These are phyloP conservation scores for Tremella mesenterica DNA, from an alignment of 768 basidiomycete species.

Conservation along the genomic window DNA sequence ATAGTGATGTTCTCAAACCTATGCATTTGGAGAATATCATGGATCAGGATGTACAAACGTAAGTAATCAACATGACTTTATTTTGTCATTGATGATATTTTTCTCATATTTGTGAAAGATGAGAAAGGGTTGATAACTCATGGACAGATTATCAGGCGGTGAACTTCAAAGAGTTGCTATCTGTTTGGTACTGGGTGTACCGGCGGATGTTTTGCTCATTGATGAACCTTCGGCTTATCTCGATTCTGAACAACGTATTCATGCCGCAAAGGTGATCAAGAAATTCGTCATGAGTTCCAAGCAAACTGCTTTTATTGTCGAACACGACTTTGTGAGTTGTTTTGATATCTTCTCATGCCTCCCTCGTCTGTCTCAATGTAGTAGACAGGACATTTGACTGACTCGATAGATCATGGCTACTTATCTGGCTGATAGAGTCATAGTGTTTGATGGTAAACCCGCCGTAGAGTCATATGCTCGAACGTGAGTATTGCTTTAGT, in stretches of 20 bases:
- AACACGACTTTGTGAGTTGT: slow-evolving; percentile 77
- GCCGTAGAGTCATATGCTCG: slow-evolving; percentile 82
- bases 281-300: slow-evolving; percentile 93
- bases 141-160: slow-evolving; percentile 69
- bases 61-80: slow-evolving; percentile 3
- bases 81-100: slow-evolving; percentile 1
- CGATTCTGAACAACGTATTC: slow-evolving; percentile 99
- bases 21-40: slow-evolving; percentile 91
- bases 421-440: slow-evolving; percentile 82
- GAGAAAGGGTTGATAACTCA: neutral
- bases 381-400: neutral
- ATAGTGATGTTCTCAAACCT: slow-evolving; percentile 93
- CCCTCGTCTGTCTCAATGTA: no score
- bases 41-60: slow-evolving; percentile 95
- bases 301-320: slow-evolving; percentile 97
- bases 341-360: neutral
- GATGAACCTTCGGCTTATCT: slow-evolving; percentile 74
- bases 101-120: no score
- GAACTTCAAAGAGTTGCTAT: slow-evolving; percentile 97
- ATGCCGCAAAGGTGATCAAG: slow-evolving; percentile 95
- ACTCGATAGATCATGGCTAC: slow-evolving; percentile 79
- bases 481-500: slow-evolving; percentile 53
- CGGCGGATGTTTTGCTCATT: slow-evolving; percentile 73
- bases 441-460: slow-evolving; percentile 53
- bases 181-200: slow-evolving; percentile 73